These are phyloP conservation scores for Aristolochia fimbriata DNA, from an alignment of 164 flowering plant genomes.

Conservation along the genomic window DNA sequence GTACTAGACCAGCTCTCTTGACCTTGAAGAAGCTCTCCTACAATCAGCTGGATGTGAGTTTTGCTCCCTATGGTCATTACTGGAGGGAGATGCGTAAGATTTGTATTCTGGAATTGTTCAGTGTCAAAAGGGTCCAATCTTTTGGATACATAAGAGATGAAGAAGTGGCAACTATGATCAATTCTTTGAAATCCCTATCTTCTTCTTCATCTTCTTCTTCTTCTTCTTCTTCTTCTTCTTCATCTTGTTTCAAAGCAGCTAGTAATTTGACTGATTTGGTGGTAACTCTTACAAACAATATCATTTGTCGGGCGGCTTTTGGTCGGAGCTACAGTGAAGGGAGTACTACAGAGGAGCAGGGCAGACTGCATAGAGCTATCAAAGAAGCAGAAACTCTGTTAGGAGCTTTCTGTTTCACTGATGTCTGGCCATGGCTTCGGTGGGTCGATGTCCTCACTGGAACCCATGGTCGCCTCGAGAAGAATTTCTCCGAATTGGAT, in stretches of 20 bases:
- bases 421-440: not conserved
- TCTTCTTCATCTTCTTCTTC: not conserved
- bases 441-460: conserved; percentile 3
- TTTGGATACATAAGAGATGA: not conserved
- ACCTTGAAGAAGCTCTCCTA: not conserved
- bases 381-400: not conserved
- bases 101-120: conserved; percentile 1
- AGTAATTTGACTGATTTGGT: not conserved
- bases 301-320: conserved; percentile 3
- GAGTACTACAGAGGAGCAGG: not conserved
- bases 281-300: not conserved
- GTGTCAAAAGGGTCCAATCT: conserved; percentile 4
- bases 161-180: conserved; percentile 1
- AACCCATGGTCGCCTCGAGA: not conserved
- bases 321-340: not conserved
- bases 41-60: not conserved
- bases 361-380: not conserved
- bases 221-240: conserved; percentile 1
- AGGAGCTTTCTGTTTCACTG: not conserved
- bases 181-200: not conserved
- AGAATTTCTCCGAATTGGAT: not conserved
- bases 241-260: not conserved
- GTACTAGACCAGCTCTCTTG: conserved; percentile 1
- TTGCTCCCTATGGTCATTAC: conserved; percentile 6
- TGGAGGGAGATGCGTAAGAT: conserved; percentile 6